A percentile compares a stretch with the other conserved stretches of the same genome.
Conservation (phyloP, 257 asterid genomes). For the Solanum peruvianum region DNA sequence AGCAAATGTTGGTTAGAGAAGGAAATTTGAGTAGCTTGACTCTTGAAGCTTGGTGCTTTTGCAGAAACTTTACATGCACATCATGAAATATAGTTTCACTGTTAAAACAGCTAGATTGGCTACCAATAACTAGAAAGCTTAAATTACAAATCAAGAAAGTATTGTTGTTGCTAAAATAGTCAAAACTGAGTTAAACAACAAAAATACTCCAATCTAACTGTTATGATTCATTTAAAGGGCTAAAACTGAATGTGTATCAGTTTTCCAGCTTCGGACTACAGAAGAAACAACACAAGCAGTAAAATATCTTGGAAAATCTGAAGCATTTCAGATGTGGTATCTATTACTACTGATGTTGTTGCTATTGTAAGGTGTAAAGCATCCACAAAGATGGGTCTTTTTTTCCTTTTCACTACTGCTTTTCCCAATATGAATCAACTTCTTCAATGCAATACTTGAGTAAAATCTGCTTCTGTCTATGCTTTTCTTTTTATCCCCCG, state of each 20-base stretch:
- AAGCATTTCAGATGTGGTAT: conserved; percentile 3
- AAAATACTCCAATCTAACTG: not conserved
- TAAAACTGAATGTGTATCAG: not conserved
- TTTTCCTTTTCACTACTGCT: conserved; percentile 43
- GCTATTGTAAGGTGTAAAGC: conserved; percentile 46
- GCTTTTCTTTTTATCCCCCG: conserved; percentile 59
- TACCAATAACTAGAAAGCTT: not conserved
- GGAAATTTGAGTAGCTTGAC: not conserved
- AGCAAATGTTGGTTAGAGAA: not conserved
- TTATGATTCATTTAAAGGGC: not conserved
- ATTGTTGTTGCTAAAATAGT: not conserved
- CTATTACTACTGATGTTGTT: conserved; percentile 9
- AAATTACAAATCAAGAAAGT: not conserved
- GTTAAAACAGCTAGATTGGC: not conserved
- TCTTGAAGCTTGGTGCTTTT: not conserved
- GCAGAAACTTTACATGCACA: not conserved
- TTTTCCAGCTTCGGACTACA: not conserved
- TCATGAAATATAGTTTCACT: not conserved
- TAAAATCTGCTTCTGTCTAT: conserved; percentile 41
- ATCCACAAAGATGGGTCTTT: conserved; percentile 55
- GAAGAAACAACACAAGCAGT: not conserved
- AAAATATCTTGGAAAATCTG: not conserved
- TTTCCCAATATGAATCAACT: conserved; percentile 54
- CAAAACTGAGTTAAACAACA: not conserved
- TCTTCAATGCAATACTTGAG: conserved; percentile 48